Conservation (phyloP, 129 eudicot species). For the Tanacetum coccineum region DNA sequence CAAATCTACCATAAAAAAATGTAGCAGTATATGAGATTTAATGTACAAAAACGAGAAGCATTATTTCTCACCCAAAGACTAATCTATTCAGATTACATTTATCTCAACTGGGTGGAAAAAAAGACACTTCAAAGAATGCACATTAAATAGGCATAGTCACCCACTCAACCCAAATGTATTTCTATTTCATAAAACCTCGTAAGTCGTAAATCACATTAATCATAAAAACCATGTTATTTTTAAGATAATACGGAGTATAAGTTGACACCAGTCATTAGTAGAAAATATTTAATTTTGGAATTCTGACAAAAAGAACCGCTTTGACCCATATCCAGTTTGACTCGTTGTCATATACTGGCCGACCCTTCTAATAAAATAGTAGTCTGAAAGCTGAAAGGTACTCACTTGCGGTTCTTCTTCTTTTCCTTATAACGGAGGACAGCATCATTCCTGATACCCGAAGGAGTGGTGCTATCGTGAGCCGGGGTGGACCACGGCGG, state of each 20-base stretch:
- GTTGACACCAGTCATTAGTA: no score
- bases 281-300: no score
- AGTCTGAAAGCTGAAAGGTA: background rate
- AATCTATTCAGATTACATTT: background rate
- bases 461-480: constrained; percentile 52
- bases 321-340: background rate
- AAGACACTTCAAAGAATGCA: background rate
- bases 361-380: constrained; percentile 6
- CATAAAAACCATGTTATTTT: no score
- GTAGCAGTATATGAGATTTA: background rate
- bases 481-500: constrained; percentile 73
- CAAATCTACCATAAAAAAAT: constrained; percentile 43
- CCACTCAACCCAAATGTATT: background rate
- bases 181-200: background rate
- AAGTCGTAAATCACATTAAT: no score
- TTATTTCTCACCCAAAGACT: background rate
- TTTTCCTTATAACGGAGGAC: constrained; percentile 89
- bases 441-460: constrained; percentile 68
- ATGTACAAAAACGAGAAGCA: background rate
- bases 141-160: background rate
- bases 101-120: background rate
- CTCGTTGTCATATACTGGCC: background rate
- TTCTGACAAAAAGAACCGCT: no score
- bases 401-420: constrained; percentile 80
- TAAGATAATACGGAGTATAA: no score